Evolutionary conservation across 2,329 filamentous ascomycete genomes (phyloP), one percentile per base, ranked within the genome.

Genomic region (Nemania sp.): DNA sequence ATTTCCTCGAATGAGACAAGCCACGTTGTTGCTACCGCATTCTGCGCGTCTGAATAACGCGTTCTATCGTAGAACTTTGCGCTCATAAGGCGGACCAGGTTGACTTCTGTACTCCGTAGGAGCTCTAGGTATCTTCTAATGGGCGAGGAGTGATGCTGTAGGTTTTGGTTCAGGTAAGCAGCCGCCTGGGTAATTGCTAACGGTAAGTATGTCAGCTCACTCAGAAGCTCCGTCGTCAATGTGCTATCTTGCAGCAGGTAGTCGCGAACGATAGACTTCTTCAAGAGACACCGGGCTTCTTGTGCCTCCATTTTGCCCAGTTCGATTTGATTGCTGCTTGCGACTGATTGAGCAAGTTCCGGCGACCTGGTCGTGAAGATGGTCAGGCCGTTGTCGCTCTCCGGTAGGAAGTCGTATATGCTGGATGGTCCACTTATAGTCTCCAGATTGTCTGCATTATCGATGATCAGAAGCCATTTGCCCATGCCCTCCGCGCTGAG

Each of bases 361-460:
- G 65, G 61, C 32, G 71, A 72, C 2, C 76, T 68, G 13, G 74
- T 78, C 10, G 77, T 79, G 40, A 77, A 76, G 0, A 80, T 29
- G 20, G 73, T 73, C 0, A 59, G 57, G 1, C 76, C 76, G 12
- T 68, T 52, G 0, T 72, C 64, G 35, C 68, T 75, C 11, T 65
- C 43, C 0, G 77, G 76, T 0, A 79, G 64, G 60, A 73, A 74
- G 21, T 68, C 46, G 13, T 62, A 54, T 10, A 76, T 40, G 20
- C 43, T 43, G 3, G 35, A 35, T 3, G 43, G 7, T 21, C 39
- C 5, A 32, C 48, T 35, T 10, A 73, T 35, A 5, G 71, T 59
- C n/a, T n/a, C n/a, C 12, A 61, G 54, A 37, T 79, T 73, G 45
- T 81, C 78, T 0, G 73, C 73, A 55, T 80, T 81, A 51, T 79